Evolutionary conservation across 2,329 filamentous ascomycete genomes (phyloP).

Genomic region (Aspergillus floridensis): DNA sequence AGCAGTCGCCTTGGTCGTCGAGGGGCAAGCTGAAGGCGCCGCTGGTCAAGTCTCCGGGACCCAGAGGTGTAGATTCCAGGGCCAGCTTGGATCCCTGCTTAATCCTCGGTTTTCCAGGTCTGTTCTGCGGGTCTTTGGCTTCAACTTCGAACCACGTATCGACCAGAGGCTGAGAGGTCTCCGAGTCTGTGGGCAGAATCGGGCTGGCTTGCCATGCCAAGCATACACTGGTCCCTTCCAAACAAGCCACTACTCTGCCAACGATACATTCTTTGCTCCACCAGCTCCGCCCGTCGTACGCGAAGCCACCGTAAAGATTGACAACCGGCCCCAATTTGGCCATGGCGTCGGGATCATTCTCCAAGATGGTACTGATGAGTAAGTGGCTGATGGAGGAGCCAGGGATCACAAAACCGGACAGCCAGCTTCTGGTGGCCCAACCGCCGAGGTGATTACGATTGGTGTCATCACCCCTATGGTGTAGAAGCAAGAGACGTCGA

Average conservation of each 20-base stretch:
- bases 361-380: conserved; percentile 55
- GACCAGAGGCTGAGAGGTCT: conserved; percentile 24
- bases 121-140: conserved; percentile 31
- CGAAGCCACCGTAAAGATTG: conserved; percentile 56
- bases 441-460: conserved; percentile 42
- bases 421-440: conserved; percentile 56
- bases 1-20: conserved; percentile 24
- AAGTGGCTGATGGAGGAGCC: conserved; percentile 54
- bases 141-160: conserved; percentile 53
- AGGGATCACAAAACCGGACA: conserved; percentile 55
- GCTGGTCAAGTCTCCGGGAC: conserved; percentile 37
- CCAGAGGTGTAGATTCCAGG: conserved; percentile 41
- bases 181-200: conserved; percentile 38
- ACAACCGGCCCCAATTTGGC: conserved; percentile 49
- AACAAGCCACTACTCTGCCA: conserved; percentile 52
- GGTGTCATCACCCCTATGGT: conserved; percentile 13
- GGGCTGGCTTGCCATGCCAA: conserved; percentile 55
- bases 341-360: conserved; percentile 53
- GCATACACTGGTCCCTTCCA: conserved; percentile 47
- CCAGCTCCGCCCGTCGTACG: conserved; percentile 51
- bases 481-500: conserved; percentile 30
- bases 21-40: conserved; percentile 40
- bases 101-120: conserved; percentile 42
- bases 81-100: conserved; percentile 41
- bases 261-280: conserved; percentile 58